A percentile compares a stretch with the other conserved stretches of the same genome.
Evolutionary conservation across 2,329 filamentous ascomycete genomes (phyloP).

Genomic region (Exophiala bonariae): DNA sequence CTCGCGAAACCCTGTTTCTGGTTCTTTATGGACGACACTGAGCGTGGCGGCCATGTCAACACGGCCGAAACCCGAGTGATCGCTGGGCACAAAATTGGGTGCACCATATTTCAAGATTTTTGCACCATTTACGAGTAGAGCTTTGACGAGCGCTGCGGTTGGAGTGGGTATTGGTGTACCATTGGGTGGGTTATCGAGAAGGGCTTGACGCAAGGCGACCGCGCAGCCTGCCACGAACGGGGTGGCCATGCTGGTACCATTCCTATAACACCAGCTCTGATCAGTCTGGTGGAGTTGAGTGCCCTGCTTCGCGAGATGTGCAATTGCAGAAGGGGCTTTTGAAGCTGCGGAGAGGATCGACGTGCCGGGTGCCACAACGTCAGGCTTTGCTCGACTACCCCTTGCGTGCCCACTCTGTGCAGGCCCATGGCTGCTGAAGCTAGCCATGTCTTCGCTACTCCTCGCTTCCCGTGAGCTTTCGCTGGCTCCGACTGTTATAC

Average conservation of each 20-base stretch:
- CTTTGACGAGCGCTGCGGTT: conserved; percentile 30
- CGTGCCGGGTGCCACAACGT: conserved; percentile 28
- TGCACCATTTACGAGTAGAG: conserved; percentile 30
- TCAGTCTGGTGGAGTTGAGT: conserved; percentile 17
- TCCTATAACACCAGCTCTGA: conserved; percentile 17
- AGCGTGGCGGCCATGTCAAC: conserved; percentile 11
- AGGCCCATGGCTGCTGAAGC: conserved; percentile 28
- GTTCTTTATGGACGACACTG: no score
- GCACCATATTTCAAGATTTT: conserved; percentile 11
- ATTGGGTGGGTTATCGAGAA: background rate
- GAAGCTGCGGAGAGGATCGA: no score
- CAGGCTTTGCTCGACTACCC: conserved; percentile 27
- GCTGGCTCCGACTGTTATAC: conserved; percentile 31
- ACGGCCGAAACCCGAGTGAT: conserved; percentile 27
- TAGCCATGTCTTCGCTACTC: conserved; percentile 24
- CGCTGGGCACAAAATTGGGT: conserved; percentile 13
- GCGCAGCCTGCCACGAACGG: conserved; percentile 28
- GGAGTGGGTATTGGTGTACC: conserved; percentile 5
- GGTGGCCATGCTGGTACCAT: conserved; percentile 30
- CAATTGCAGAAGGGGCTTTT: conserved; percentile 8
- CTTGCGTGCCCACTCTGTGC: conserved; percentile 10
- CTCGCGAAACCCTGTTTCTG: no score
- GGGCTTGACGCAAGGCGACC: conserved; percentile 26
- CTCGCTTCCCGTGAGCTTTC: conserved; percentile 26
- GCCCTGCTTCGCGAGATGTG: conserved; percentile 9